Base-by-base conservation (phyloP, 1,284 basidiomycete species). In the Uromyces viciae-fabae region DNA sequence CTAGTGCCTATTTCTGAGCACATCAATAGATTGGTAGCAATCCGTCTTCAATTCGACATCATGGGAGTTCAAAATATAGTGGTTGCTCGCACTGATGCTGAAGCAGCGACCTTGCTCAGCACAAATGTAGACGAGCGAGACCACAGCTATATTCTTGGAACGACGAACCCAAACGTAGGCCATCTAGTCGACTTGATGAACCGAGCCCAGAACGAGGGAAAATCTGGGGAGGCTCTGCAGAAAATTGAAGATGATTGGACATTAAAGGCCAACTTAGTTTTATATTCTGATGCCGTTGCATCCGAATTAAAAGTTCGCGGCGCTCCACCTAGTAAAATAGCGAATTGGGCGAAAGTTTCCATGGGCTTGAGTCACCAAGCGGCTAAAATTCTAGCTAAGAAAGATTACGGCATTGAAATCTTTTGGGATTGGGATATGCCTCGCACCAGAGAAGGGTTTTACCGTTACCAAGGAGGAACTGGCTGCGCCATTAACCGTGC, bases 51-150 rank as follows among this genome's bases (percentile, higher is more conserved):
- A 86, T 90, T 93, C 83, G 94, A 96, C 86, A 88, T 96, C 81
- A 88, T 96, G 83, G 92, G 93, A 85, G 91, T 92, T 74, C 92
- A 93, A 22, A 94, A 94, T 90, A 90, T 95, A 58, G 87, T 94
- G 82, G 94, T 97, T 83, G 93, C 94, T 11, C 91, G 94, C 79
- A 96, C 95, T 3, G 95, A 97, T 86, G 92, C 94, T 14, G 94
- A 96, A 87, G 92, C 91, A n/a, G 93, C 90, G 64, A 93, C 91
- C 86, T 90, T 96, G 64, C 89, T 97, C 83, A 92, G 92, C 22
- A 92, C 91, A 33, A 94, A 92, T 81, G 89, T 95, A 62, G 95
- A 97, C 84, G 86, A 90, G 75, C 89, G 89, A 38, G 94, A 94
- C 84, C 87, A 88, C 84, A 86, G 86, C 83, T 95, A 92, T 86